phyloP scores from a whole-genome alignment of 495 filamentous ascomycete genomes.

The Talaromyces ruber region DNA sequence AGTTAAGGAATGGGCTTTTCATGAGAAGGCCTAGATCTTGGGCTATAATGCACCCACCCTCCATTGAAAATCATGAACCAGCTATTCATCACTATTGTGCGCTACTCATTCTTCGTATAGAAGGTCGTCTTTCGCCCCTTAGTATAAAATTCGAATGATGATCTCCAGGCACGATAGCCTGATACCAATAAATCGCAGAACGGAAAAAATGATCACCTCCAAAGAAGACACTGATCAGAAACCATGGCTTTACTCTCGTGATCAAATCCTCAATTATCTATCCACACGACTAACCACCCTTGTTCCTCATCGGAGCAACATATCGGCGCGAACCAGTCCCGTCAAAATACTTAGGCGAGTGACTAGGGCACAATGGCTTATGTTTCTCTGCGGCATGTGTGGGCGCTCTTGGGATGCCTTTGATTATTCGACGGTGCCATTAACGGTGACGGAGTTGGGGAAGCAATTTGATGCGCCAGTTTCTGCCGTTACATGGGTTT shows the following conservation, averaged over 20 bases:
- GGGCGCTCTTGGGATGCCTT: slow-evolving; percentile 36
- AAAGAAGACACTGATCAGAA: not conserved
- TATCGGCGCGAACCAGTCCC: slow-evolving; percentile 18
- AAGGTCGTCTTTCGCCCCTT: not conserved
- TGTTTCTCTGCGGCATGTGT: slow-evolving; percentile 22
- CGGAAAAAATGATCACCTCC: not conserved
- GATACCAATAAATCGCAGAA: not conserved
- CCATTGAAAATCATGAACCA: not conserved
- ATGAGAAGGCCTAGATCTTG: not conserved
- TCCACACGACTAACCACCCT: slow-evolving; percentile 22
- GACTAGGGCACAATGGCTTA: slow-evolving; percentile 31
- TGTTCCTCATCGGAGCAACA: slow-evolving; percentile 16
- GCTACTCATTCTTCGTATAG: not conserved
- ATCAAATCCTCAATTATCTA: slow-evolving; percentile 20
- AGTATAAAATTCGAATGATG: not conserved
- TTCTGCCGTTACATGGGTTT: slow-evolving; percentile 26
- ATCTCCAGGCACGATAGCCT: not conserved
- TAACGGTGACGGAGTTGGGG: slow-evolving; percentile 27
- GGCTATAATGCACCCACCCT: not conserved
- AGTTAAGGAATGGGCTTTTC: not conserved
- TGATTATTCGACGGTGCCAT: slow-evolving; percentile 31
- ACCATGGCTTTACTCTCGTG: not conserved
- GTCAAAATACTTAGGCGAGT: slow-evolving; percentile 19
- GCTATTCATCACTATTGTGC: not conserved
- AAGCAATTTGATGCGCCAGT: slow-evolving; percentile 22